These are phyloP conservation scores for Sphaceloma murrayae DNA, from an alignment of 2,329 filamentous ascomycete genomes.

Conservation along the genomic window DNA sequence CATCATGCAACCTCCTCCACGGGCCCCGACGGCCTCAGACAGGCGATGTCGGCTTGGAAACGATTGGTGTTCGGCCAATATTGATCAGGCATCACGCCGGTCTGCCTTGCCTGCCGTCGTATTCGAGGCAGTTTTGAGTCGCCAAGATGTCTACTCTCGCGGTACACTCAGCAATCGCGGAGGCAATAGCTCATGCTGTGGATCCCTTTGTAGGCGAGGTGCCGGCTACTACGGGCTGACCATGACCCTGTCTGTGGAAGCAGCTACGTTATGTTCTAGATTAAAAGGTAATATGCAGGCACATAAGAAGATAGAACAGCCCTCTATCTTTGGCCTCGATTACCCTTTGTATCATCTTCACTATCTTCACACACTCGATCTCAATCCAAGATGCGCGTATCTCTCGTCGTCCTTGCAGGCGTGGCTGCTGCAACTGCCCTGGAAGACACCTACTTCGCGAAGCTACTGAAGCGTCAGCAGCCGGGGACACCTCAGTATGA, in stretches of 20 bases:
- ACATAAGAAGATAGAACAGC: no score
- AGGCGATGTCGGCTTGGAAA: background rate
- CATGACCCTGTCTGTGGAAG: no score
- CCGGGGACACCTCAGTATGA: conserved; percentile 28
- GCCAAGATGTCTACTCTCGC: no score
- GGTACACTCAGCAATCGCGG: no score
- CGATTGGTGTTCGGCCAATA: background rate
- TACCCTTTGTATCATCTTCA: no score
- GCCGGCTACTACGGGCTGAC: no score
- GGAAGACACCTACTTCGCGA: conserved; percentile 1
- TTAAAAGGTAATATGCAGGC: no score
- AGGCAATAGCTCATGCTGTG: no score
- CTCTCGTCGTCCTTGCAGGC: conserved; percentile 2
- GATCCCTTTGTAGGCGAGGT: no score
- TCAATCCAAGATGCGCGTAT: background rate
- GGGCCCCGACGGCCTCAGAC: background rate
- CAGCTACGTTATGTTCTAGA: no score
- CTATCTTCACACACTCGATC: no score
- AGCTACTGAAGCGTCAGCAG: conserved; percentile 10
- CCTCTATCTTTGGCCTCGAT: no score
- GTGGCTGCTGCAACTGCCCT: conserved; percentile 1
- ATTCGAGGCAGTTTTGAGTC: background rate
- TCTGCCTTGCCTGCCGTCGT: background rate
- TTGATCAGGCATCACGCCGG: background rate
- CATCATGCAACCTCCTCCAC: background rate